Percentiles rank a stretch among this genome's conserved stretches.
These are phyloP conservation scores for Ascomycota sp. DNA, from an alignment of 2,329 filamentous ascomycete genomes.

Conservation along the genomic window DNA sequence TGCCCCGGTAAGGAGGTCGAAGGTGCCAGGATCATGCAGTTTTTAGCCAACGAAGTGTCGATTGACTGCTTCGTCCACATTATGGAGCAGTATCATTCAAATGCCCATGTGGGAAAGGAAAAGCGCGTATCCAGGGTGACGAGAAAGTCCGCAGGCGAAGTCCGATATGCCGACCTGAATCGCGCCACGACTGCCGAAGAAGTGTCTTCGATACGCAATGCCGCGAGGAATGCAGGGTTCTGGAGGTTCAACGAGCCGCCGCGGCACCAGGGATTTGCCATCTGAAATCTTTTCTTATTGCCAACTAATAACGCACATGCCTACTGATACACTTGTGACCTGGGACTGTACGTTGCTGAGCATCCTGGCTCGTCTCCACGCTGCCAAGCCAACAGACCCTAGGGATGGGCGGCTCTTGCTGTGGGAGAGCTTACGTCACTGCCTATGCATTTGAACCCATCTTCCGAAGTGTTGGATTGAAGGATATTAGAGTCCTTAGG, in stretches of 20 bases:
- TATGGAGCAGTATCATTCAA: conserved; percentile 75
- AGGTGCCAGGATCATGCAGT: conserved; percentile 52
- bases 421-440: too few species aligned
- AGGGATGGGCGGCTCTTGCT: too few species aligned
- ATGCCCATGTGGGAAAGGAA: conserved; percentile 61
- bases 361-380: too few species aligned
- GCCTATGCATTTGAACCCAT: too few species aligned
- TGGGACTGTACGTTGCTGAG: too few species aligned
- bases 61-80: conserved; percentile 63
- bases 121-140: conserved; percentile 14
- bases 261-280: conserved; percentile 27
- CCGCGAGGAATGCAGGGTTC: conserved; percentile 49
- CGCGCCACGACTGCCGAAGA: conserved; percentile 38
- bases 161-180: conserved; percentile 62
- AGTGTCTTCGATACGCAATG: conserved; percentile 41
- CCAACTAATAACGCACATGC: too few species aligned
- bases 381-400: too few species aligned
- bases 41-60: conserved; percentile 53
- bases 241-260: conserved; percentile 60
- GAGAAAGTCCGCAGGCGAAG: conserved; percentile 18
- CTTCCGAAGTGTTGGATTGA: too few species aligned
- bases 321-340: too few species aligned
- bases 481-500: too few species aligned
- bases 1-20: conserved; percentile 65
- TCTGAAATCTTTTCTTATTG: too few species aligned